phyloP scores from a whole-genome alignment of 257 asterid genomes.

The Capsicum baccatum region DNA sequence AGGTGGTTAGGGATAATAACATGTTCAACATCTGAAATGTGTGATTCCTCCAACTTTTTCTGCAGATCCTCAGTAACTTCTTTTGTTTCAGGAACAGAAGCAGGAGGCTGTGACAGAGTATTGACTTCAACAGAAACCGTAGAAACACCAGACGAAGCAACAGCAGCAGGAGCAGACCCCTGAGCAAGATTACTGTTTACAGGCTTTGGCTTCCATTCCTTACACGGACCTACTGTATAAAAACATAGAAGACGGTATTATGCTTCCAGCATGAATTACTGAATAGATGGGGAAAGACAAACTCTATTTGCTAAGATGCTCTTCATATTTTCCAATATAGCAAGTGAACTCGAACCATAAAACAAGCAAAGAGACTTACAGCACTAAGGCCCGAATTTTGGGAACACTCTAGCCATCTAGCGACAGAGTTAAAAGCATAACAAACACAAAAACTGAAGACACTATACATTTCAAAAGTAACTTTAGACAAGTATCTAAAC shows the following conservation, averaged over 20 bases:
- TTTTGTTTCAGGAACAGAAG: constrained; percentile 48
- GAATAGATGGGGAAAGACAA: background rate
- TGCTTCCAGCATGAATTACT: constrained; percentile 12
- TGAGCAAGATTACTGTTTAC: constrained; percentile 51
- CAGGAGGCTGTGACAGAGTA: constrained; percentile 44
- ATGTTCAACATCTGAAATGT: constrained; percentile 66
- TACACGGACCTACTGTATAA: constrained; percentile 61
- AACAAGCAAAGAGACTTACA: constrained; percentile 19
- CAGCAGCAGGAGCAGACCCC: constrained; percentile 48
- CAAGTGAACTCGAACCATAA: constrained; percentile 13
- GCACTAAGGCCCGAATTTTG: background rate
- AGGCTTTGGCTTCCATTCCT: constrained; percentile 94
- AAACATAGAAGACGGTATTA: constrained; percentile 37
- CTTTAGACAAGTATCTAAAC: background rate
- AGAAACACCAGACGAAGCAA: constrained; percentile 55
- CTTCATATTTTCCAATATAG: constrained; percentile 1
- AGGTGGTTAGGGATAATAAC: constrained; percentile 86
- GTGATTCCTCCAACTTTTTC: constrained; percentile 63
- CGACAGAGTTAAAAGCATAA: background rate
- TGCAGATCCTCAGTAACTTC: constrained; percentile 64
- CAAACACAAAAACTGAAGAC: background rate
- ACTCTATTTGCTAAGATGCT: constrained; percentile 25
- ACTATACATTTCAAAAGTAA: background rate
- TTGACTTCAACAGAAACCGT: constrained; percentile 49
- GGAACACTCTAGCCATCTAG: background rate